Conservation (phyloP, 495 filamentous ascomycete genomes). For the Penicillium coffeae region DNA sequence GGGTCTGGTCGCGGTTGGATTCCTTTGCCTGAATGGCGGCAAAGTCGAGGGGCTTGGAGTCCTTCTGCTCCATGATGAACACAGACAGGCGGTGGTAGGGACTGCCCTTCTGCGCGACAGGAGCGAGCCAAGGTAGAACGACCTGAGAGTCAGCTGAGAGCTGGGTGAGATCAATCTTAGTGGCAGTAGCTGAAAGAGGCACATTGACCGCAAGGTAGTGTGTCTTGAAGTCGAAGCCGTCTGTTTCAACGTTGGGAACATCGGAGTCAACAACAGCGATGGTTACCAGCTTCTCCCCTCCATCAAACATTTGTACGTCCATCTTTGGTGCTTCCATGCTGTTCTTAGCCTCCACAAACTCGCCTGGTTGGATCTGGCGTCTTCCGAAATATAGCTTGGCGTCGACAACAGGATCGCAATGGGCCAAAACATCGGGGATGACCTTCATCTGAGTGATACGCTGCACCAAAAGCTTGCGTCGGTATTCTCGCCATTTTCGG, state of each 20-base stretch:
- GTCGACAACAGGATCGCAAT: constrained; percentile 73
- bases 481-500: constrained; percentile 79
- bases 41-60: constrained; percentile 57
- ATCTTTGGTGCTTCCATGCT: constrained; percentile 70
- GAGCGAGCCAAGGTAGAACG: constrained; percentile 77
- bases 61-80: constrained; percentile 77
- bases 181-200: constrained; percentile 51
- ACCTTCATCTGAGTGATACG: constrained; percentile 85
- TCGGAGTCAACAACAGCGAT: constrained; percentile 86
- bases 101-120: constrained; percentile 81
- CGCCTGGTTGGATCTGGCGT: constrained; percentile 64
- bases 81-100: constrained; percentile 86
- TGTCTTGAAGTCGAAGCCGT: constrained; percentile 73
- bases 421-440: constrained; percentile 87
- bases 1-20: constrained; percentile 60
- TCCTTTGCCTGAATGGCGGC: constrained; percentile 51
- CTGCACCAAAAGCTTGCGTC: constrained; percentile 72
- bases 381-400: constrained; percentile 74
- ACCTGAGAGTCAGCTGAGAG: constrained; percentile 56
- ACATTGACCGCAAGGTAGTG: constrained; percentile 80
- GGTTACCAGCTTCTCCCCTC: constrained; percentile 74
- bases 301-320: constrained; percentile 78
- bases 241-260: constrained; percentile 74
- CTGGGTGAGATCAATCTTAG: constrained; percentile 48
- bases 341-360: constrained; percentile 65